Conservation (phyloP, 192 early-diverging fungal genomes). For the Backusella luteola region DNA sequence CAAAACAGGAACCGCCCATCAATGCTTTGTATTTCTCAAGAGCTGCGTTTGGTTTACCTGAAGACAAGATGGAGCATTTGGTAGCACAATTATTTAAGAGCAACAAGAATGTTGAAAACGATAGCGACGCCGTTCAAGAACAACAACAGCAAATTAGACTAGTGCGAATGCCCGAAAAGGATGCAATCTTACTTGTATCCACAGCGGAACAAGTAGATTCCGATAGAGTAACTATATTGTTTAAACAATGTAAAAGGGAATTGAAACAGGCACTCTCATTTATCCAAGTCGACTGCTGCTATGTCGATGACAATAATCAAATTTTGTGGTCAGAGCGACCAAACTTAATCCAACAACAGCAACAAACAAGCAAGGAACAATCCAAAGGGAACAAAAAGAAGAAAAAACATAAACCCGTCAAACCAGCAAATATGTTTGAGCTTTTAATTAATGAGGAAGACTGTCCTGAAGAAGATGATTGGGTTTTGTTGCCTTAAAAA, state of each 20-base stretch:
- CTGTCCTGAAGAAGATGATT: background rate
- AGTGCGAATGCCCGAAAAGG: background rate
- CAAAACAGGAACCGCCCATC: conserved; percentile 39
- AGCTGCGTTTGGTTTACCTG: conserved; percentile 48
- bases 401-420: background rate
- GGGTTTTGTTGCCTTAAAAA: background rate
- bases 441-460: background rate
- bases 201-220: background rate
- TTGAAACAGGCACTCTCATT: background rate
- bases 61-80: conserved; percentile 4
- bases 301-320: background rate
- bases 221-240: background rate
- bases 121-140: too few relatives aligned
- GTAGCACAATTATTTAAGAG: background rate
- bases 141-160: background rate
- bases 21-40: conserved; percentile 57
- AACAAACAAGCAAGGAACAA: background rate
- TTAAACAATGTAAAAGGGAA: background rate
- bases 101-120: background rate
- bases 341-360: background rate
- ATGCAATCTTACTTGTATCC: background rate
- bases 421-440: background rate
- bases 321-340: background rate
- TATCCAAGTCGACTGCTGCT: background rate
- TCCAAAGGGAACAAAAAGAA: background rate